Base-by-base conservation (phyloP, 352 stramenopile species). In the Pythium chondricola region DNA sequence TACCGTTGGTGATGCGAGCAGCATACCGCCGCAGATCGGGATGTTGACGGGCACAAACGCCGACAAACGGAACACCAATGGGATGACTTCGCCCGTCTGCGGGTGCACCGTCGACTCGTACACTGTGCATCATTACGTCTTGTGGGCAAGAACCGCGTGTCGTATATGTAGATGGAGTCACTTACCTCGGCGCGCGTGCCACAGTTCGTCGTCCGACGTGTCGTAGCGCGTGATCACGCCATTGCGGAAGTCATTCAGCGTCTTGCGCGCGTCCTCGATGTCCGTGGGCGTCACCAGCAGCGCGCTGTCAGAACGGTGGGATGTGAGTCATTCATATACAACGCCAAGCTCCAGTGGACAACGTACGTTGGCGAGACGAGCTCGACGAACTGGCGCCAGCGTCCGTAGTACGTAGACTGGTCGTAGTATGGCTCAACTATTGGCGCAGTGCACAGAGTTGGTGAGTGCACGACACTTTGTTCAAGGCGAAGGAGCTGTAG, bases 1-100 rank as follows among this genome's bases (percentile, higher is more conserved):
- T 27, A 93, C 81, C 41, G 81, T 93, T 13, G 81, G 69, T 7
- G 78, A 66, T 6, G 81, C 78, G 32, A 92, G 66, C 51, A 95
- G 60, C 84, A 95, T 93, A 45, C 84, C 84, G 20, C 69, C 76
- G 36, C 82, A 92, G 43, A 95, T 91, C 9, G 79, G 79, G 56
- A 95, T 88, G 65, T 95, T 95, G 20, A 88, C 80, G 1, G 84
- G 84, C 32, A 95, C 81, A 51, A 95, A 93, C 11, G 80, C 82
- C 18, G 84, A 75, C 40, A 95, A 67, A 7, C 84, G 80, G 49
- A 95, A 88, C 22, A 59, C 52, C 9, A 67, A 48, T 7, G 77
- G 67, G 37, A 95, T 58, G 13, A 64, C 78, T 52, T 95, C 84
- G 22, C 80, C 79, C n/a, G 74, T 93, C 50, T 91, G 80, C 35